These are phyloP conservation scores for Cystofilobasidium bisporidii DNA, from an alignment of 768 basidiomycete species.

Conservation along the genomic window DNA sequence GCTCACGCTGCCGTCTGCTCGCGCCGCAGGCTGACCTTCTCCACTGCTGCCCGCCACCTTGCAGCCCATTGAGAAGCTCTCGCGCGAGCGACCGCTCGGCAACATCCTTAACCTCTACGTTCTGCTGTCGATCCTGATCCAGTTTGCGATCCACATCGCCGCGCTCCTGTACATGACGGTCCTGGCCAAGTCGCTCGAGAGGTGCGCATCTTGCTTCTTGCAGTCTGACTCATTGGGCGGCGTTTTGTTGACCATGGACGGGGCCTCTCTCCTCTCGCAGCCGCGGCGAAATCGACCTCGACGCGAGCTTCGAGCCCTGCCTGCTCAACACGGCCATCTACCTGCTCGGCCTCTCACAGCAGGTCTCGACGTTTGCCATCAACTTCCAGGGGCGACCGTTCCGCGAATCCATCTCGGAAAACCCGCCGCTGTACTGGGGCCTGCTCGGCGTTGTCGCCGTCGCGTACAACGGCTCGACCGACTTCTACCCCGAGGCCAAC, in stretches of 20 bases:
- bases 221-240: too few species aligned
- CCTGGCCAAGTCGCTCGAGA: constrained; percentile 64
- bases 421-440: constrained; percentile 84
- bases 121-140: constrained; percentile 75
- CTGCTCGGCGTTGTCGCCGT: constrained; percentile 74
- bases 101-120: constrained; percentile 98
- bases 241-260: too few species aligned
- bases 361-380: constrained; percentile 96
- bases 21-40: neutral
- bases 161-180: constrained; percentile 88
- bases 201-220: constrained; percentile 40
- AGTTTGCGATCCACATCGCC: constrained; percentile 87
- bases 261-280: constrained; percentile 19
- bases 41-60: neutral
- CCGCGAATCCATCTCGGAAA: constrained; percentile 95
- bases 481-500: constrained; percentile 90
- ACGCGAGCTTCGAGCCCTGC: constrained; percentile 91
- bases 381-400: constrained; percentile 99
- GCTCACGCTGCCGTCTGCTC: too few species aligned
- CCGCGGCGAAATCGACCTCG: constrained; percentile 76
- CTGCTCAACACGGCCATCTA: constrained; percentile 95
- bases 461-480: constrained; percentile 85
- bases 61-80: constrained; percentile 92
- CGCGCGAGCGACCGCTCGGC: constrained; percentile 79
- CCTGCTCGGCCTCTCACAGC: constrained; percentile 86